These are phyloP conservation scores for Fusarium fujikuroi DNA, from an alignment of 2,329 filamentous ascomycete genomes.

Conservation along the genomic window DNA sequence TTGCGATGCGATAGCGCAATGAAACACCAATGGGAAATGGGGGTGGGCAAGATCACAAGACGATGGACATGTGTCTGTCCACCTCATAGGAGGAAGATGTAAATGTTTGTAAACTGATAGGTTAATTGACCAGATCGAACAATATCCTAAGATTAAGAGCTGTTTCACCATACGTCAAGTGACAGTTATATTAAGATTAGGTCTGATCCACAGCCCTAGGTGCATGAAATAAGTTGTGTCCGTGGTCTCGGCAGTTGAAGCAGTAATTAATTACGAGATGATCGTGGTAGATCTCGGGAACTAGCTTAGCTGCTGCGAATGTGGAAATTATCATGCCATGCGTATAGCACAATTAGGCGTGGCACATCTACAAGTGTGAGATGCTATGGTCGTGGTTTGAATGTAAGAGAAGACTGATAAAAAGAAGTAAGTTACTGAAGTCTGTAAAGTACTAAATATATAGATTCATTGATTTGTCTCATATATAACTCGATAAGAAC, in stretches of 20 bases:
- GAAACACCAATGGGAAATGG: conserved; percentile 8
- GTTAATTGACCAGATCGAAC: conserved; percentile 34
- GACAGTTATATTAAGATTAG: conserved; percentile 7
- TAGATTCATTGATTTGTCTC: background rate
- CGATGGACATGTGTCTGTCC: conserved; percentile 10
- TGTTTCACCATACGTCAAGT: background rate
- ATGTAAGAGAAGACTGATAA: background rate
- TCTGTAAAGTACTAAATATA: background rate
- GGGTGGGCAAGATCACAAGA: conserved; percentile 5
- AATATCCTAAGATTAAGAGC: background rate
- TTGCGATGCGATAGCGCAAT: conserved; percentile 27
- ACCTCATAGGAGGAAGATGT: conserved; percentile 27
- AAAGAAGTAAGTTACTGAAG: background rate
- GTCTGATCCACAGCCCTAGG: background rate
- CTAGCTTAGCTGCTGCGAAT: conserved; percentile 20
- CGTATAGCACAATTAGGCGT: background rate
- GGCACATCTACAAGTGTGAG: background rate
- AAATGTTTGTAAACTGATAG: conserved; percentile 36
- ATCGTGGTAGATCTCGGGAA: conserved; percentile 16
- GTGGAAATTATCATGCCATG: conserved; percentile 7
- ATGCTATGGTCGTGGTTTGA: background rate
- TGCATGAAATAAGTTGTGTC: background rate
- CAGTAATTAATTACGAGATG: background rate
- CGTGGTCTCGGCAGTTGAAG: conserved; percentile 1
- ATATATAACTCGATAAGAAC: background rate